Percentiles rank a stretch among this genome's conserved stretches.
Conservation (phyloP, 2,329 filamentous ascomycete genomes). For the Bertia moriformis region DNA sequence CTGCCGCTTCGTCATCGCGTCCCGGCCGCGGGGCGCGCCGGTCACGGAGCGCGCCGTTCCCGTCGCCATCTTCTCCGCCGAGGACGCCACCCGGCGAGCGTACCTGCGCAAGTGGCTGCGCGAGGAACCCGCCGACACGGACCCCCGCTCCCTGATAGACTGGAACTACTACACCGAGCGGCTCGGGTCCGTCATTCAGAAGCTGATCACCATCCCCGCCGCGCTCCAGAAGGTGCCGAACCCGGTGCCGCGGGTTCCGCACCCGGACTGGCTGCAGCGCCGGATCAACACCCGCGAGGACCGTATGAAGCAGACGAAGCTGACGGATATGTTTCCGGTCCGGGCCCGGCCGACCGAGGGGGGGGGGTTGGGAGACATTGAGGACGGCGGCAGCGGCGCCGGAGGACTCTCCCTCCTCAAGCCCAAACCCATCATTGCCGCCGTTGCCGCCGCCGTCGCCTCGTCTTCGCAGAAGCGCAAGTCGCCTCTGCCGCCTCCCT, state of each 20-base stretch:
- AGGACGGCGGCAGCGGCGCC: constrained; percentile 65
- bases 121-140: constrained; percentile 80
- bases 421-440: constrained; percentile 39
- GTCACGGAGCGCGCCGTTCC: constrained; percentile 91
- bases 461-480: constrained; percentile 53
- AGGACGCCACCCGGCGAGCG: constrained; percentile 70
- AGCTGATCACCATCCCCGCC: constrained; percentile 93
- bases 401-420: too few relatives aligned
- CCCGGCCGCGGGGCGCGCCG: constrained; percentile 70
- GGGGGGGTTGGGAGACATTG: constrained; percentile 64
- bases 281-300: constrained; percentile 92
- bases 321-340: constrained; percentile 83
- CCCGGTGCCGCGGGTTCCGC: constrained; percentile 79
- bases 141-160: constrained; percentile 77
- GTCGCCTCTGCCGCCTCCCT: constrained; percentile 54
- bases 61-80: constrained; percentile 91
- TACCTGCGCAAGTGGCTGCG: constrained; percentile 92
- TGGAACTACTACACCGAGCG: constrained; percentile 96
- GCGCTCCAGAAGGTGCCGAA: constrained; percentile 89
- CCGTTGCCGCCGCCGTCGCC: constrained; percentile 40
- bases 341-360: too few relatives aligned
- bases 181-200: constrained; percentile 91
- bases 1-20: constrained; percentile 97
- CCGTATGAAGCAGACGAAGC: constrained; percentile 94
- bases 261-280: constrained; percentile 91